Base-by-base conservation (phyloP, 108 stramenopile genomes). In the Nannochloropsis gaditana region DNA sequence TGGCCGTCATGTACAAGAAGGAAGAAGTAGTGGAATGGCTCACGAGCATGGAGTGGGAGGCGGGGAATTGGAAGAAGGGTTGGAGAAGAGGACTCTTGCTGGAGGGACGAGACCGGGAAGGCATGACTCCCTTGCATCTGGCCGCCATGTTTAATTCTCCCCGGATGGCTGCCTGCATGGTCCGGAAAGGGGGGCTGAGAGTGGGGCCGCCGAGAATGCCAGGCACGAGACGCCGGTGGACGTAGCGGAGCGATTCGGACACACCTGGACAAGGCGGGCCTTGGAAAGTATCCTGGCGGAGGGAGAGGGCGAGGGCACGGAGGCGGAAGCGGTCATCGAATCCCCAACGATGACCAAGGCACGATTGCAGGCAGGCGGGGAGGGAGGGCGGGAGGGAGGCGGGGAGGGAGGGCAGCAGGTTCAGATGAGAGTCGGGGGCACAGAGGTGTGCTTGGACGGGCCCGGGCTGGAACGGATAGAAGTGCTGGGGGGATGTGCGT, bases 241-340 rank as follows among this genome's bases (percentile, higher is more conserved):
- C 2, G 59, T 73, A n/a, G 59, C 59, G 59, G 59, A 73, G 59
- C 15, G 59, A 73, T 73, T 73, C n/a, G 59, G 59, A n/a, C 59
- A 73, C n/a, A n/a, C n/a, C 19, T 73, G 59, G 59, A 73, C 59
- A n/a, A 73, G 59, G 59, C 15, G 59, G 59, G 59, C 59, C 8
- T n/a, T 73, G 59, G 59, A 73, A 6, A 6, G 15, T 2, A 73
- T 73, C 19, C 15, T 73, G 59, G 59, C 15, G n/a, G 6, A n/a
- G 59, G 59, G 8, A n/a, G 2, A 3, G 59, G 47, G 15, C 10
- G 47, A 50, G 47, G 47, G 47, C 11, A 15, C 47, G 47, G 31
- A 31, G 31, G 31, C 0, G 31, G 31, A 31, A 31, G 31, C 31
- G 31, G 31, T 31, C 31, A 50, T 50, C 11, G 47, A 50, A 15